Percentiles rank a stretch among this genome's conserved stretches.
Conservation (phyloP, 257 asterid genomes). For the Solanum virginianum region DNA sequence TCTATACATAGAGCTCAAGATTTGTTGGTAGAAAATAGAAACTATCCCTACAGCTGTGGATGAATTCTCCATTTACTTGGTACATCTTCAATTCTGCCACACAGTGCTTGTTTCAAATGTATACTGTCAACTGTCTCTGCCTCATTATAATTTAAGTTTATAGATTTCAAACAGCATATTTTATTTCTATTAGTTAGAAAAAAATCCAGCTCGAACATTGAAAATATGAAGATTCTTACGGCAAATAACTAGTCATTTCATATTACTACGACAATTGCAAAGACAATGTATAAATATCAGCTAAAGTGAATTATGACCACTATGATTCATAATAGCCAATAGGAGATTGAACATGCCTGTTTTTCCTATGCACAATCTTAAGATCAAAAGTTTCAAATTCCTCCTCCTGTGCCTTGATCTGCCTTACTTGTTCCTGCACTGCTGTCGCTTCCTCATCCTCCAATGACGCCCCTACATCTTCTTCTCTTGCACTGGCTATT, state of each 20-base stretch:
- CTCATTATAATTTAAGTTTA: neutral
- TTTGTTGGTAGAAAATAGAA: neutral
- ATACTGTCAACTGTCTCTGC: neutral
- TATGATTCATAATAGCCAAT: neutral
- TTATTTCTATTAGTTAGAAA: too few species aligned
- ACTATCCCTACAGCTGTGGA: neutral
- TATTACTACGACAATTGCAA: neutral
- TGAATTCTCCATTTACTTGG: neutral
- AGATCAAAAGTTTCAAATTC: constrained; percentile 91
- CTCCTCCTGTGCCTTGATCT: constrained; percentile 95
- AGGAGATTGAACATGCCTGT: constrained; percentile 42
- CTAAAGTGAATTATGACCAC: neutral
- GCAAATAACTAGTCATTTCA: neutral
- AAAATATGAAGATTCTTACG: neutral
- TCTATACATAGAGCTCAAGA: neutral
- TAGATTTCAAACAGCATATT: neutral
- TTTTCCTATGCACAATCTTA: constrained; percentile 93
- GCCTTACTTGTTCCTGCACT: constrained; percentile 97
- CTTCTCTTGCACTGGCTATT: constrained; percentile 39
- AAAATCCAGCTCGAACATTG: neutral
- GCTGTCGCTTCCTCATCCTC: constrained; percentile 97
- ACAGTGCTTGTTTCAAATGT: neutral
- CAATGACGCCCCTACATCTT: constrained; percentile 43
- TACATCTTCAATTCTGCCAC: neutral
- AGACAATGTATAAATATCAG: neutral